Percentiles rank a stretch among this genome's conserved stretches.
Conservation (phyloP, 176 grass and related monocot genomes). For the Hordeum vulgare region DNA sequence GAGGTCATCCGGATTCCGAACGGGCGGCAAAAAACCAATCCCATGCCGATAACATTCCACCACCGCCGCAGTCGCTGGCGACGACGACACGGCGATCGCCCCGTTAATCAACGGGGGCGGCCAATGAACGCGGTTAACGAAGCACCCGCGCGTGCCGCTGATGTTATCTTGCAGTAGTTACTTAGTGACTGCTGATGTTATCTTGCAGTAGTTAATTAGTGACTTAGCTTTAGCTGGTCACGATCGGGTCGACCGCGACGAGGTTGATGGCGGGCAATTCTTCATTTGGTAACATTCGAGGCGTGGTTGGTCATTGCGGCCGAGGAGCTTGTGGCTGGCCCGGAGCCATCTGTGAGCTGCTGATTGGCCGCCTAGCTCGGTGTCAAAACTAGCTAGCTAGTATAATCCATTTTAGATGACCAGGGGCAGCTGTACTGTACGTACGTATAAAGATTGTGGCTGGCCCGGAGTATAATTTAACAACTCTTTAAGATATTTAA, state of each 20-base stretch:
- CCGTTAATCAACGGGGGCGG: neutral
- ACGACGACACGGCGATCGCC: neutral
- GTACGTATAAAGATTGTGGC: too few relatives aligned
- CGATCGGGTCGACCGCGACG: neutral
- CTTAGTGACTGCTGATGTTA: neutral
- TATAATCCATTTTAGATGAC: neutral
- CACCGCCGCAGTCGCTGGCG: neutral
- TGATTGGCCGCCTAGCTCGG: neutral
- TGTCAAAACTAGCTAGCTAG: neutral
- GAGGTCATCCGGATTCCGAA: too few relatives aligned
- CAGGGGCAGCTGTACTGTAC: neutral
- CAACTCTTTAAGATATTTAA: neutral
- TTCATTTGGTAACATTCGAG: constrained; percentile 2
- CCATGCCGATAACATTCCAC: neutral
- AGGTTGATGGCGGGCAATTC: neutral
- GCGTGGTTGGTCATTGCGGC: neutral
- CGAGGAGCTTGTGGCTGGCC: neutral
- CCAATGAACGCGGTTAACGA: neutral
- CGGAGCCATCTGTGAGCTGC: neutral
- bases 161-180: neutral
- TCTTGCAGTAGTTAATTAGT: neutral
- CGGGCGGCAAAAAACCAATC: neutral
- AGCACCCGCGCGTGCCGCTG: neutral
- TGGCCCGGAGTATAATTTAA: neutral
- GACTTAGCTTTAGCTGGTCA: neutral